Evolutionary conservation across 2,329 filamentous ascomycete species (phyloP), one percentile per base, ranked within the genome.

Genomic region (Aureobasidium namibiae): DNA sequence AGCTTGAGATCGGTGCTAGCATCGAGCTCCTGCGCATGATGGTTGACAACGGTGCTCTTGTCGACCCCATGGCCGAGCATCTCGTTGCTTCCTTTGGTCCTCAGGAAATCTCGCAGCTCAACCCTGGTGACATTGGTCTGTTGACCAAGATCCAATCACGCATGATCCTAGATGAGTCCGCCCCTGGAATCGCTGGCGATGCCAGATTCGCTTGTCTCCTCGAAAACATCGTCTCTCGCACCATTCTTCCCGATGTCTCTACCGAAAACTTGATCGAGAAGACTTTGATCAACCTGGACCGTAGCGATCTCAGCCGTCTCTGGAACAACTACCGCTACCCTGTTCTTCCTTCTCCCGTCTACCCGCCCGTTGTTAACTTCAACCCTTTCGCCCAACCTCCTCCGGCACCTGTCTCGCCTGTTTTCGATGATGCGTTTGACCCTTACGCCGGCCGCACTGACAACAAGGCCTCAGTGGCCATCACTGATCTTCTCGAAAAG

Each of bases 391-490:
- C 69, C 70, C 23, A 74, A 71, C 42, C 54, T 14, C 38, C 76
- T 33, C 65, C 70, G 18, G 66, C 76, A 13, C 79, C 80, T 2
- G 76, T 80, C 11, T 78, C 81, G 7, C 80, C 85, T 4, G 81
- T 82, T 57, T 86, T 84, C 60, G 88, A 95, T 67, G 92, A 96
- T 64, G 86, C 85, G 8, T 95, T 88, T 67, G 94, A 99, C 69
- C 94, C 94, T 1, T 95, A 97, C 69, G 89, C 88, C 14, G 85
- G 89, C 67, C 91, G 83, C 64, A 96, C 90, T 34, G 94, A 99
- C 72, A 92, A 94, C 78, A 92, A 92, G 74, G 92, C 90, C 41
- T 97, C 94, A 13, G 87, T 91, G 16, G 80, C 90, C 61, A 96
- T 97, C 68, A 89, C 90, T 0, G 92, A 96, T 63, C 83, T 94